phyloP scores from a whole-genome alignment of 1,284 basidiomycete species.

The Melampsora larici-populina region DNA sequence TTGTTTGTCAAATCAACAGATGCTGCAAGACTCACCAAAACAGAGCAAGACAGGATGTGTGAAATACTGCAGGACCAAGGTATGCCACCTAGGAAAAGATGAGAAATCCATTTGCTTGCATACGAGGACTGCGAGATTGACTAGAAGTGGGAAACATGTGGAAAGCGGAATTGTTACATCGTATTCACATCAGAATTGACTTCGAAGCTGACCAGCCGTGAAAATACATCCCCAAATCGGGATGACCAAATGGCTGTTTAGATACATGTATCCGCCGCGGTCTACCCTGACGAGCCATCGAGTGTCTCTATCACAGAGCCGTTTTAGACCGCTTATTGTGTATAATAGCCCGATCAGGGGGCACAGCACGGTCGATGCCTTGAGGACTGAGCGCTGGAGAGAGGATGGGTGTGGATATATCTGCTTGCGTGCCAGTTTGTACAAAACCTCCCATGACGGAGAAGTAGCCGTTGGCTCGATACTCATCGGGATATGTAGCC shows the following conservation, averaged over 20 bases:
- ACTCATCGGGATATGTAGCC: too few species aligned
- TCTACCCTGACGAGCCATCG: not conserved
- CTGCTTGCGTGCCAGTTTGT: too few species aligned
- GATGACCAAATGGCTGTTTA: not conserved
- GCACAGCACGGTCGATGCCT: too few species aligned
- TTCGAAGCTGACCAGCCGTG: not conserved
- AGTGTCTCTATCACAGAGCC: too few species aligned
- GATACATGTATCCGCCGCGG: not conserved
- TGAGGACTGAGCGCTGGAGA: too few species aligned
- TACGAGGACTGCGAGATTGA: not conserved
- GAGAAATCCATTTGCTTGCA: not conserved
- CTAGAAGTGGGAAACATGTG: not conserved
- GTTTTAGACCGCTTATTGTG: too few species aligned
- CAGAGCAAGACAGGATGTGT: not conserved
- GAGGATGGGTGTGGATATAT: too few species aligned
- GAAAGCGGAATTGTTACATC: not conserved
- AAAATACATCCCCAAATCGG: not conserved
- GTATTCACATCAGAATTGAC: not conserved
- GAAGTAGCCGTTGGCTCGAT: too few species aligned
- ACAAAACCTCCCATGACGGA: too few species aligned
- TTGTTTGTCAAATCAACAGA: not conserved
- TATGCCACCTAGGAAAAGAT: not conserved
- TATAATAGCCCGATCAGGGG: too few species aligned
- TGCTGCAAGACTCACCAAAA: not conserved
- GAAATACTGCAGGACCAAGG: not conserved